Conservation (phyloP, 345 rosid species). For the Populus pruinosa region DNA sequence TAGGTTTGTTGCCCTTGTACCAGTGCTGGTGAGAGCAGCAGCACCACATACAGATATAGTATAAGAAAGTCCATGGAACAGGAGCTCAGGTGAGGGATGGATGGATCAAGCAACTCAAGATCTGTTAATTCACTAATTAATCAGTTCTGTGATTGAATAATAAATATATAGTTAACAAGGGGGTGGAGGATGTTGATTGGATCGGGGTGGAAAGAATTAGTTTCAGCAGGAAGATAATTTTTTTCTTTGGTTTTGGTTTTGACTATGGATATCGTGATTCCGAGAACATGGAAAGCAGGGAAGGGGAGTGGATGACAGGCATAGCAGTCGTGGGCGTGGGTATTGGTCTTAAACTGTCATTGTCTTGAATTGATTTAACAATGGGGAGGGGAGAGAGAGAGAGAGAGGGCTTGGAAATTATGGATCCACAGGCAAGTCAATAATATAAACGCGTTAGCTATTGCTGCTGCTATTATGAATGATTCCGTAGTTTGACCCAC, state of each 20-base stretch:
- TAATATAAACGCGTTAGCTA: not conserved
- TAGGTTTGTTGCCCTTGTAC: conserved; percentile 55
- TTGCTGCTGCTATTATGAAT: too few species aligned
- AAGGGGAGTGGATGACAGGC: not conserved
- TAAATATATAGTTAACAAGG: not conserved
- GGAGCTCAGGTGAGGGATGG: not conserved
- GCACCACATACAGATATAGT: not conserved
- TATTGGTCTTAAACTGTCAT: too few species aligned
- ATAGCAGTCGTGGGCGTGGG: too few species aligned
- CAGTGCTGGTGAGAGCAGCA: not conserved
- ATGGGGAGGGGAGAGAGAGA: not conserved
- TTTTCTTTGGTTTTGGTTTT: not conserved
- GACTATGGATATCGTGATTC: not conserved
- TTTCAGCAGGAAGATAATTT: not conserved
- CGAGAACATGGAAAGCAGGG: not conserved
- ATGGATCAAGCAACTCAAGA: not conserved
- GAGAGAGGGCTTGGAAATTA: not conserved
- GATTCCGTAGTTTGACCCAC: too few species aligned
- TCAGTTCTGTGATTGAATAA: not conserved
- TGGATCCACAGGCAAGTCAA: not conserved
- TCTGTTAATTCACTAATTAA: not conserved
- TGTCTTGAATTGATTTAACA: too few species aligned
- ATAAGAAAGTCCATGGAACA: not conserved
- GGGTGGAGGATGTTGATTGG: not conserved
- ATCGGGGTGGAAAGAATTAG: not conserved